Conservation (phyloP, 441 rosid genomes). For the Codiaeum variegatum region DNA sequence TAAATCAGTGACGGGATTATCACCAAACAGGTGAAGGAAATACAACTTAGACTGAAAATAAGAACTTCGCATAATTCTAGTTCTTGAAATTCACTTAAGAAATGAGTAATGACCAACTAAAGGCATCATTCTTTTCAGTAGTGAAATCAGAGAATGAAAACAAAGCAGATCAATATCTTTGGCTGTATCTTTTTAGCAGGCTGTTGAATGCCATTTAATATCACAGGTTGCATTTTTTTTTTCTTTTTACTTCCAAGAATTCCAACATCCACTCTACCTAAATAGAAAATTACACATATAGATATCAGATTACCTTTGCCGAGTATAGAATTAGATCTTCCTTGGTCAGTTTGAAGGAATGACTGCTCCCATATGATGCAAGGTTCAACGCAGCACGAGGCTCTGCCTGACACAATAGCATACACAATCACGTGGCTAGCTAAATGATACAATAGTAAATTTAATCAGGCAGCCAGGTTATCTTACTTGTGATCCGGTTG, state of each 20-base stretch:
- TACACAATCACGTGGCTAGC: constrained; percentile 28
- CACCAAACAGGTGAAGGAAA: background rate
- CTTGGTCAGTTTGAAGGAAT: constrained; percentile 73
- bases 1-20: constrained; percentile 5
- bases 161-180: background rate
- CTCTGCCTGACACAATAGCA: constrained; percentile 76
- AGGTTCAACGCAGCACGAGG: constrained; percentile 96
- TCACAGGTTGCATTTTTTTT: background rate
- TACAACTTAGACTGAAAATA: background rate
- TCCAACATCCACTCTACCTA: background rate
- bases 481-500: constrained; percentile 96
- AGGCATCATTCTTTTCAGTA: background rate
- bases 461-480: constrained; percentile 20
- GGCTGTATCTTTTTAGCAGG: background rate
- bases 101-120: background rate
- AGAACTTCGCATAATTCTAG: background rate
- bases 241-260: background rate
- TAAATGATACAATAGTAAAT: constrained; percentile 16
- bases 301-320: constrained; percentile 61
- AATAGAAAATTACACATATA: background rate
- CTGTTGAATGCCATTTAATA: background rate
- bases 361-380: constrained; percentile 91
- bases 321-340: constrained; percentile 86
- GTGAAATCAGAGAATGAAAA: background rate
- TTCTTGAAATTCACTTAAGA: background rate